These are phyloP conservation scores for Pleurotus djamor DNA, from an alignment of 768 basidiomycete species.

Conservation along the genomic window DNA sequence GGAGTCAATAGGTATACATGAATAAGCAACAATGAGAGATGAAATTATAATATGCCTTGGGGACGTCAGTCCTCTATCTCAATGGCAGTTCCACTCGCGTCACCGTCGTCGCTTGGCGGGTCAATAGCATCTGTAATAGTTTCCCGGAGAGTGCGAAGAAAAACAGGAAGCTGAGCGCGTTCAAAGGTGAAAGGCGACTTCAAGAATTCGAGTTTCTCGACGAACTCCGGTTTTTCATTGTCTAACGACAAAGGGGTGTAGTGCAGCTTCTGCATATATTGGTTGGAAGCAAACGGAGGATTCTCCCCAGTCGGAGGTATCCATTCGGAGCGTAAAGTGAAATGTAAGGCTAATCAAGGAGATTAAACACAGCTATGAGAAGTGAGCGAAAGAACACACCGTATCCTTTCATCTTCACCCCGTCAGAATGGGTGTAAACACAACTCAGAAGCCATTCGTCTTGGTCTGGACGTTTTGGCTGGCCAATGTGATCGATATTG, in stretches of 20 bases:
- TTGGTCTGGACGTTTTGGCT: conserved; percentile 32
- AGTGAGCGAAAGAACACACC: conserved; percentile 16
- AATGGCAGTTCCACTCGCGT: conserved; percentile 20
- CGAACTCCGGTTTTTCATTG: conserved; percentile 54
- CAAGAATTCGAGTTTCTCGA: conserved; percentile 61
- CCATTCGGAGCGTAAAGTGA: conserved; percentile 50
- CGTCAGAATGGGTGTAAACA: conserved; percentile 53
- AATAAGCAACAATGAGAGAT: conserved; percentile 2
- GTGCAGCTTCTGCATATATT: conserved; percentile 47
- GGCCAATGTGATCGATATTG: conserved; percentile 44
- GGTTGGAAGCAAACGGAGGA: conserved; percentile 27
- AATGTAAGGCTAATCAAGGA: conserved; percentile 50
- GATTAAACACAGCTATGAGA: neutral
- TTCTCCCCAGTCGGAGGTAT: conserved; percentile 28
- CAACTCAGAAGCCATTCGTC: conserved; percentile 69
- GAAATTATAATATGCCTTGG: neutral
- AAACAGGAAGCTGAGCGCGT: conserved; percentile 62
- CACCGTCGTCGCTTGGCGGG: conserved; percentile 20
- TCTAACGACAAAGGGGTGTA: conserved; percentile 68
- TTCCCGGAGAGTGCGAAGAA: conserved; percentile 60
- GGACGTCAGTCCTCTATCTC: conserved; percentile 19
- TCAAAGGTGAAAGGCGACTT: conserved; percentile 65
- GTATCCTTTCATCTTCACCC: conserved; percentile 33
- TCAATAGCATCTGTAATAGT: conserved; percentile 32
- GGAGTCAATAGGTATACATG: conserved; percentile 48